These are phyloP conservation scores for Aspergillus tubingensis DNA, from an alignment of 2,329 filamentous ascomycete genomes.

Conservation along the genomic window DNA sequence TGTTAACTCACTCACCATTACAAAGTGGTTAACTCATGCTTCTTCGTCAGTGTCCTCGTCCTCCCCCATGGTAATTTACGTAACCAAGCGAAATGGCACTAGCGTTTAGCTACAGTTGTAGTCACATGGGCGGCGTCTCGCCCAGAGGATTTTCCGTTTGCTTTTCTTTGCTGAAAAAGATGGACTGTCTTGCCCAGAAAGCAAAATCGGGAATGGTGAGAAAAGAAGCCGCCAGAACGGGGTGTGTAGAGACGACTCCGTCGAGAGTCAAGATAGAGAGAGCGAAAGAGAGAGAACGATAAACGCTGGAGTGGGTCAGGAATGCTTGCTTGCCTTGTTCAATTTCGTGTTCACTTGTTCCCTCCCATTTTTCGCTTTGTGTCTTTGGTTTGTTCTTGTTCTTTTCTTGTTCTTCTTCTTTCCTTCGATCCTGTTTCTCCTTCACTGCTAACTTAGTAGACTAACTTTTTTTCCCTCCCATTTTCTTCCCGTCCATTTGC, in stretches of 20 bases:
- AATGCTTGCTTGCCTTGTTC: background rate
- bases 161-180: background rate
- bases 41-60: background rate
- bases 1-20: too few species aligned
- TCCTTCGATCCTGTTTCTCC: background rate
- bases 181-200: background rate
- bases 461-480: background rate
- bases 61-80: constrained; percentile 1
- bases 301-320: background rate
- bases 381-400: background rate
- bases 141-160: background rate
- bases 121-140: background rate
- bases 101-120: background rate
- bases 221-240: background rate
- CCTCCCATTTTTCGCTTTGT: background rate
- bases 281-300: background rate
- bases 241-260: background rate
- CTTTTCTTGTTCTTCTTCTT: background rate
- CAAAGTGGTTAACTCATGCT: too few species aligned
- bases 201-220: background rate
- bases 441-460: background rate
- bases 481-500: background rate
- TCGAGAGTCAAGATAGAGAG: background rate
- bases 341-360: background rate
- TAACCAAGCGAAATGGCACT: background rate